phyloP scores from a whole-genome alignment of 139 green algal genomes.

The Chlamydomonas applanata region DNA sequence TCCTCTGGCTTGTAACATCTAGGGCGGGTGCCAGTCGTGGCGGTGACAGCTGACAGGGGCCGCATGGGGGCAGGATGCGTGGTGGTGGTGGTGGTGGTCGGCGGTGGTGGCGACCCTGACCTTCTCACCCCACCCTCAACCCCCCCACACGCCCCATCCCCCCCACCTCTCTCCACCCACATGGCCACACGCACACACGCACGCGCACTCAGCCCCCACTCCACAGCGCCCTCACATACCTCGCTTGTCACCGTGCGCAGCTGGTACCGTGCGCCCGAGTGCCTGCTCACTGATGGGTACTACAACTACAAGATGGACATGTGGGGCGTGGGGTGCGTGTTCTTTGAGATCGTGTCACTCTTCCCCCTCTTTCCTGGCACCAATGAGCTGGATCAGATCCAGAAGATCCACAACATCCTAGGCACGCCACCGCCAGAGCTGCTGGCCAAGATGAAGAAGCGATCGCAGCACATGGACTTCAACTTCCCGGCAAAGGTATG shows the following conservation, averaged over 20 bases:
- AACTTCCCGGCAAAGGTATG: constrained; percentile 63
- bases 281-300: constrained; percentile 84
- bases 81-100: too few relatives aligned
- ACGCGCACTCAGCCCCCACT: background rate
- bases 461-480: constrained; percentile 64
- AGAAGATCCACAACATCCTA: constrained; percentile 82
- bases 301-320: constrained; percentile 94
- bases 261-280: constrained; percentile 79
- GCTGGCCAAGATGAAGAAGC: constrained; percentile 75
- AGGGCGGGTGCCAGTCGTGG: too few relatives aligned
- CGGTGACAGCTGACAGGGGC: too few relatives aligned
- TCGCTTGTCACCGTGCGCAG: too few relatives aligned
- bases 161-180: background rate
- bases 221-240: background rate
- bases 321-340: constrained; percentile 87
- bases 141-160: too few relatives aligned
- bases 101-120: too few relatives aligned
- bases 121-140: background rate
- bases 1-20: too few relatives aligned
- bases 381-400: constrained; percentile 86
- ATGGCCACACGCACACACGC: background rate
- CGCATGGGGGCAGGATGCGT: too few relatives aligned
- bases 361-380: constrained; percentile 76
- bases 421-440: constrained; percentile 74
- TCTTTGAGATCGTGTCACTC: constrained; percentile 81